These are phyloP conservation scores for Cyberlindnera subsufficiens DNA, from an alignment of 805 yeast genomes.

Conservation along the genomic window DNA sequence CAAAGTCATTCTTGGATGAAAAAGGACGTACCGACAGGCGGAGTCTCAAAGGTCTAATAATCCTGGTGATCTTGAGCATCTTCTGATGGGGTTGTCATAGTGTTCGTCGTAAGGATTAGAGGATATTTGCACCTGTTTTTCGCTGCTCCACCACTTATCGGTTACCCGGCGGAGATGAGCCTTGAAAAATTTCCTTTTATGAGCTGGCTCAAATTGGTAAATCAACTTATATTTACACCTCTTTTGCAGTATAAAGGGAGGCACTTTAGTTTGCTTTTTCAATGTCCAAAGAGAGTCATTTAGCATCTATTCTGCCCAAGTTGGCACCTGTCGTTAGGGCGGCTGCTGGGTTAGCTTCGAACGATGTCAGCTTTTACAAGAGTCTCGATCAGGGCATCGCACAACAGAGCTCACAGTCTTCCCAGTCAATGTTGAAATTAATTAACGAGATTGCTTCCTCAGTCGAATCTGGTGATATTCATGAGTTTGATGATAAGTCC, in stretches of 20 bases:
- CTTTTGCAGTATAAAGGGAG: no score
- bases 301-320: constrained; percentile 30
- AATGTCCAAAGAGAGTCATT: background rate
- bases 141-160: background rate
- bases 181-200: background rate
- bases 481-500: constrained; percentile 32
- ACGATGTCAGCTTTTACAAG: constrained; percentile 72
- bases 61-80: constrained; percentile 1
- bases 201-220: no score
- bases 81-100: background rate
- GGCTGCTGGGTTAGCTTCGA: constrained; percentile 64
- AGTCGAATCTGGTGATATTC: constrained; percentile 24
- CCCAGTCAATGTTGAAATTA: constrained; percentile 37
- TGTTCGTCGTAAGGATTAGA: background rate
- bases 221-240: no score
- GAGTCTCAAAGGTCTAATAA: background rate
- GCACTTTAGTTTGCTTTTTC: no score
- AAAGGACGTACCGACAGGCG: constrained; percentile 7
- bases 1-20: constrained; percentile 19
- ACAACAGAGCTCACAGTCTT: constrained; percentile 32
- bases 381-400: constrained; percentile 50
- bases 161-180: background rate
- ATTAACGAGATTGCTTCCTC: constrained; percentile 40
- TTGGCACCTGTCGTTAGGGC: constrained; percentile 57
- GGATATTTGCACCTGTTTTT: background rate